Percentiles rank a stretch among this genome's conserved stretches.
Conservation (phyloP, 768 basidiomycete genomes). For the Kwoniella mangroviensis region DNA sequence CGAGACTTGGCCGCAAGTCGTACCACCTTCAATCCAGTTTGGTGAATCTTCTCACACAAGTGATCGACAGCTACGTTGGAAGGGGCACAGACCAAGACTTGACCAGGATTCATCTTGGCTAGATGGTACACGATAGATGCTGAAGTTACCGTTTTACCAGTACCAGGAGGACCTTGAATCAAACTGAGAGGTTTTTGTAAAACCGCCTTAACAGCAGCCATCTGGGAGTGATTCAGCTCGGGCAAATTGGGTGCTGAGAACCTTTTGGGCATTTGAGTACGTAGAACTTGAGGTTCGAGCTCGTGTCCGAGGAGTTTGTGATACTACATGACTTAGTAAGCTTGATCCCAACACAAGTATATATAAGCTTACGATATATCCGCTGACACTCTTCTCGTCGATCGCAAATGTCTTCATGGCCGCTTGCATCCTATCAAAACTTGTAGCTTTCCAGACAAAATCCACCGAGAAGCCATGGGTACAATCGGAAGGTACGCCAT, state of each 20-base stretch:
- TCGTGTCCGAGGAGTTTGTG: slow-evolving; percentile 98
- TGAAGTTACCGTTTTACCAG: slow-evolving; percentile 98
- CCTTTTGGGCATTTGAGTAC: slow-evolving; percentile 82
- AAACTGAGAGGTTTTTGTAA: slow-evolving; percentile 96
- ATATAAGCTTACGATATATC: slow-evolving; percentile 77
- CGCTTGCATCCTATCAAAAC: slow-evolving; percentile 98
- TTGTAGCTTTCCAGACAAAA: slow-evolving; percentile 99
- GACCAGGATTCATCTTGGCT: slow-evolving; percentile 99
- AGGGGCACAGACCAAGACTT: slow-evolving; percentile 97
- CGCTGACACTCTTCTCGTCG: slow-evolving; percentile 98
- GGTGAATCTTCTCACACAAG: slow-evolving; percentile 96
- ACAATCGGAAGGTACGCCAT: slow-evolving; percentile 90
- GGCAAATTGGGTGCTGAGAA: slow-evolving; percentile 97
- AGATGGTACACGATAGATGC: slow-evolving; percentile 98
- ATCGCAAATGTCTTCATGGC: slow-evolving; percentile 99
- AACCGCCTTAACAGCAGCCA: slow-evolving; percentile 99
- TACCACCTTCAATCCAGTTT: slow-evolving; percentile 98
- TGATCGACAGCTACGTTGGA: slow-evolving; percentile 99
- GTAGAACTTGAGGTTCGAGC: slow-evolving; percentile 81
- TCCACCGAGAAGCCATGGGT: slow-evolving; percentile 96
- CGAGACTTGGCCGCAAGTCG: slow-evolving; percentile 97
- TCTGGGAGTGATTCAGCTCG: slow-evolving; percentile 98
- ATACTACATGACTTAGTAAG: slow-evolving; percentile 65
- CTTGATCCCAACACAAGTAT: slow-evolving; percentile 13
- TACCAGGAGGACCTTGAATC: slow-evolving; percentile 98